phyloP scores from a whole-genome alignment of 371 early-diverging fungal genomes.

The Mucor piriformis region DNA sequence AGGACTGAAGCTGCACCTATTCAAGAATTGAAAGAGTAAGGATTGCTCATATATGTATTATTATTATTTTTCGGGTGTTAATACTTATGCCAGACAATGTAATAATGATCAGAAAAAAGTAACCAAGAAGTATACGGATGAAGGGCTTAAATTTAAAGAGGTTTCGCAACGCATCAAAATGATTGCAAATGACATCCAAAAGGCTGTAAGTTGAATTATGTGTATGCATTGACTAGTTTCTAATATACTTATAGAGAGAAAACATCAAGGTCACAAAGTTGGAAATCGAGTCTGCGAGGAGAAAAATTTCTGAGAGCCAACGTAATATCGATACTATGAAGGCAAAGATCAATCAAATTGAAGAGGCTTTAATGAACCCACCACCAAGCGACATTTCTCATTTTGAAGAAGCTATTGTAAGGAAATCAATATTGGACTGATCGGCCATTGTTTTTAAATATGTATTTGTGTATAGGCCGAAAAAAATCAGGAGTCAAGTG shows the following conservation, averaged over 20 bases:
- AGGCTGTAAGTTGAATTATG: not conserved
- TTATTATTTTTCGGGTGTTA: not conserved
- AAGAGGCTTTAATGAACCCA: slow-evolving; percentile 28
- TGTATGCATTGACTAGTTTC: not conserved
- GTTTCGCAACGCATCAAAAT: not conserved
- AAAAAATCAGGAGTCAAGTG: slow-evolving; percentile 13
- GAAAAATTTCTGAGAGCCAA: slow-evolving; percentile 40
- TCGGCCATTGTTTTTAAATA: not conserved
- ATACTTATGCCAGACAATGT: not conserved
- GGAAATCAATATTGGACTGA: too few relatives aligned
- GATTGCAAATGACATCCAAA: not conserved
- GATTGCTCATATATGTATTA: not conserved
- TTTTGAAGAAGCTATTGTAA: slow-evolving; percentile 44
- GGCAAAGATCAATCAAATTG: slow-evolving; percentile 47
- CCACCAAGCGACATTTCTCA: slow-evolving; percentile 37
- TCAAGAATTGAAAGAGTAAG: slow-evolving; percentile 34
- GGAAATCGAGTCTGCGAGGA: slow-evolving; percentile 34
- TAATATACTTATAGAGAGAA: slow-evolving; percentile 1
- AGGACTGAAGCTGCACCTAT: slow-evolving; percentile 51
- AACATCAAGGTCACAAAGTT: not conserved
- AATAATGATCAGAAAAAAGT: slow-evolving; percentile 2
- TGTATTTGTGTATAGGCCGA: slow-evolving; percentile 2
- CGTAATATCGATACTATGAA: slow-evolving; percentile 45
- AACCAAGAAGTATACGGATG: not conserved
- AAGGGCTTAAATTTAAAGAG: not conserved